These are phyloP conservation scores for Phytophthora agathidicida DNA, from an alignment of 352 stramenopile species.

Conservation along the genomic window DNA sequence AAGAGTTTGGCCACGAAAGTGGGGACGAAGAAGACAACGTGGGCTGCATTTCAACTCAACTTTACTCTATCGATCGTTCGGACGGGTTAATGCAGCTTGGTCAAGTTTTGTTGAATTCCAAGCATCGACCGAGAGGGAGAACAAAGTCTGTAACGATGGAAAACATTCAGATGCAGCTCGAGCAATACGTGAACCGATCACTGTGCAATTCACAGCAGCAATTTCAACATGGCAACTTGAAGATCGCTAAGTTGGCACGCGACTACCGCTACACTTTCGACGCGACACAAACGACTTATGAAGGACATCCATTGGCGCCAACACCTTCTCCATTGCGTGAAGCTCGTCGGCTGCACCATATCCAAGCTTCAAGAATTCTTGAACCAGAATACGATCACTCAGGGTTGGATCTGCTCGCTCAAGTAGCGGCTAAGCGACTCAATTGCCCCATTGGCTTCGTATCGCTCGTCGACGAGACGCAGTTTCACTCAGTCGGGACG, in stretches of 20 bases:
- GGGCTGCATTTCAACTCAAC: neutral
- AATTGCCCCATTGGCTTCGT: constrained; percentile 58
- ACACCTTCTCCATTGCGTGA: constrained; percentile 36
- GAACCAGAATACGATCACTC: constrained; percentile 46
- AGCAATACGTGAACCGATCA: constrained; percentile 38
- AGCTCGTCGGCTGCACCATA: constrained; percentile 37
- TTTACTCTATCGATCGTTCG: constrained; percentile 37
- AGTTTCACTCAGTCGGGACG: constrained; percentile 47
- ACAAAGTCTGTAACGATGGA: constrained; percentile 3
- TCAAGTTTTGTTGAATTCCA: constrained; percentile 23
- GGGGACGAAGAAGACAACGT: neutral
- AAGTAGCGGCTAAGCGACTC: constrained; percentile 48
- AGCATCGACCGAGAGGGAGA: neutral
- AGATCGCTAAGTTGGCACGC: constrained; percentile 28
- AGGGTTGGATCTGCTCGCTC: constrained; percentile 48
- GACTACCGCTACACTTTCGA: constrained; percentile 56
- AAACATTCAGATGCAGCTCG: constrained; percentile 28
- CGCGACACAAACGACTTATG: constrained; percentile 30
- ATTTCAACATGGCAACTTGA: constrained; percentile 21
- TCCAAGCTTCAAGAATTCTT: constrained; percentile 43
- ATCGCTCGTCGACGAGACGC: constrained; percentile 45
- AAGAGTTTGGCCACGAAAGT: neutral
- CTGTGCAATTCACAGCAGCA: constrained; percentile 37
- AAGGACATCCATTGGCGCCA: constrained; percentile 43
- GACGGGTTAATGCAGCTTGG: constrained; percentile 34